Percentiles rank a stretch among this genome's conserved stretches.
Evolutionary conservation across 2,329 filamentous ascomycete species (phyloP).

Genomic region (Ceratocystis variospora): DNA sequence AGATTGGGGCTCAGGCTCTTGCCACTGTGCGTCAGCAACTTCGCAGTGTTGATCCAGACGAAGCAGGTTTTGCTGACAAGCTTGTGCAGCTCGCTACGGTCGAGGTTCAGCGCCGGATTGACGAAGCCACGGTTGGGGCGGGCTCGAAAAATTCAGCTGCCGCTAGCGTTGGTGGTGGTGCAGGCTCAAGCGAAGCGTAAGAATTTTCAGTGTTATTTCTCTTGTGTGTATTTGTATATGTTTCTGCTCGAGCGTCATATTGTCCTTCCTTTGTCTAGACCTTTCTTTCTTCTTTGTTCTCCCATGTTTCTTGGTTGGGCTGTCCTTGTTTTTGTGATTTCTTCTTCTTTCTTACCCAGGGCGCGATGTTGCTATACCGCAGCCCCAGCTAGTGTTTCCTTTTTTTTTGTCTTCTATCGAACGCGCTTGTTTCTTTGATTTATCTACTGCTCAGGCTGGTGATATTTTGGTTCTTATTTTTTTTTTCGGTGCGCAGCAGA

Average conservation of each 20-base stretch:
- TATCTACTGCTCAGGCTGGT: neutral
- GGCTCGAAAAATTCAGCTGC: neutral
- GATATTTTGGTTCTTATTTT: neutral
- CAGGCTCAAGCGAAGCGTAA: neutral
- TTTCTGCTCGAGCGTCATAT: neutral
- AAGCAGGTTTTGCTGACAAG: conserved; percentile 8
- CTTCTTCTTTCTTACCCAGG: neutral
- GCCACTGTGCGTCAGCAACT: conserved; percentile 2
- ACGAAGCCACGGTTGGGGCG: neutral
- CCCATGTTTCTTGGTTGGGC: neutral
- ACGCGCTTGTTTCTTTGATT: neutral
- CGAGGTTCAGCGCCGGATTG: conserved; percentile 11
- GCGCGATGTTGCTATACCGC: conserved; percentile 1
- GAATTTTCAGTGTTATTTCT: neutral
- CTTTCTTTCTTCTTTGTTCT: neutral
- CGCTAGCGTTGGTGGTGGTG: neutral
- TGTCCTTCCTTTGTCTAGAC: neutral
- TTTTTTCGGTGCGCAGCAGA: neutral
- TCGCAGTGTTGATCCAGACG: neutral
- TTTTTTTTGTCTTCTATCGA: neutral
- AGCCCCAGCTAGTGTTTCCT: conserved; percentile 1
- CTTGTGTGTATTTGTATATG: conserved; percentile 5
- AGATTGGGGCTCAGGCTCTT: conserved; percentile 13
- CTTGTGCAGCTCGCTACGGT: conserved; percentile 6
- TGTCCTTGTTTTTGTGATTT: neutral